These are phyloP conservation scores for Pestalotiopsis sp. DNA, from an alignment of 2,329 filamentous ascomycete species.

Conservation along the genomic window DNA sequence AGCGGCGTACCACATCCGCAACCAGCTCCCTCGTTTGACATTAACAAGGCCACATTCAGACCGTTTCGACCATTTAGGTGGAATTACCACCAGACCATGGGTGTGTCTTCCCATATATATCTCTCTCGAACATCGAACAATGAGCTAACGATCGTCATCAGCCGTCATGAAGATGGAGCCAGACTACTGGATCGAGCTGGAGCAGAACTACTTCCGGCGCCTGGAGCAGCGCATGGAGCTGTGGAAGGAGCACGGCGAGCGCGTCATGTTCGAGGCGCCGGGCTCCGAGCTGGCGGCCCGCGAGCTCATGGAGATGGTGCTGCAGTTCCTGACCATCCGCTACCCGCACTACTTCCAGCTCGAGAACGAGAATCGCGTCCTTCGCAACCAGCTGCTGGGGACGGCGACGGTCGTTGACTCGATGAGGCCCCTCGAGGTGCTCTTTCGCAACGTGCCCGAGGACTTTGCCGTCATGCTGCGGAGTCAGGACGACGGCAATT, in stretches of 20 bases:
- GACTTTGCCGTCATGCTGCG: conserved; percentile 80
- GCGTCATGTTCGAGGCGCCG: conserved; percentile 69
- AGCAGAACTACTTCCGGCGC: conserved; percentile 68
- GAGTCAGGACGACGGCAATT: conserved; percentile 71
- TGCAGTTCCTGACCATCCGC: conserved; percentile 77
- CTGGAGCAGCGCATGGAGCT: conserved; percentile 71
- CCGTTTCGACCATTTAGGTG: conserved; percentile 84
- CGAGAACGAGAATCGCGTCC: conserved; percentile 51
- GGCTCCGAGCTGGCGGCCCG: conserved; percentile 80
- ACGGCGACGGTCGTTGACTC: conserved; percentile 62
- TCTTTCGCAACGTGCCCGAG: conserved; percentile 80
- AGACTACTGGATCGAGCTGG: conserved; percentile 90
- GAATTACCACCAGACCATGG: conserved; percentile 90
- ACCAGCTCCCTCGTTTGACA: conserved; percentile 67
- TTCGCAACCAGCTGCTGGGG: conserved; percentile 71
- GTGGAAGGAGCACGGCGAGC: conserved; percentile 62
- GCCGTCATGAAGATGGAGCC: conserved; percentile 77
- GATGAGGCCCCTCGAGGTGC: conserved; percentile 67
- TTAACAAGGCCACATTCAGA: conserved; percentile 67
- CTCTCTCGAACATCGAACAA: too few species aligned
- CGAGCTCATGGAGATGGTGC: conserved; percentile 83
- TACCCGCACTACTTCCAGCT: conserved; percentile 77
- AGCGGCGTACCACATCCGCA: conserved; percentile 74
- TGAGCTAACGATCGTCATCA: conserved; percentile 35
- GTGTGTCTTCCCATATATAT: conserved; percentile 29